phyloP scores from a whole-genome alignment of 2,329 filamentous ascomycete genomes.

The Cladophialophora yegresii region DNA sequence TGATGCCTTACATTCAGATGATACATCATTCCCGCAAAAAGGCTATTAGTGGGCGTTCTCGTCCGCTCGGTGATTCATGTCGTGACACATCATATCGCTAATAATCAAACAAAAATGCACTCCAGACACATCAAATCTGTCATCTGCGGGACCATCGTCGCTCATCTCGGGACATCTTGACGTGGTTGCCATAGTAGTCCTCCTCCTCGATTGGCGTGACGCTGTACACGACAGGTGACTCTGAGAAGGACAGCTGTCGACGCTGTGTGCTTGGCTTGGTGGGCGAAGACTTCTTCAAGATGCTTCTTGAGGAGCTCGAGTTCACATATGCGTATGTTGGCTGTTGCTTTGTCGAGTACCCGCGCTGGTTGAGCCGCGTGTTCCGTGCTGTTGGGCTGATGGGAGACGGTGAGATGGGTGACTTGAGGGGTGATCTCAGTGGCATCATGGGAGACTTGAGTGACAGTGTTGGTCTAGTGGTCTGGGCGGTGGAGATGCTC shows the following conservation, averaged over 20 bases:
- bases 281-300: constrained; percentile 48
- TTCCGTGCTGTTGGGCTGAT: constrained; percentile 47
- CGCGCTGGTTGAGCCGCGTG: constrained; percentile 42
- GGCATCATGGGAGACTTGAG: constrained; percentile 46
- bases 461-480: constrained; percentile 44
- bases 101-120: constrained; percentile 7
- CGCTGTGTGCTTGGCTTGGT: constrained; percentile 26
- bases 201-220: constrained; percentile 53
- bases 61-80: constrained; percentile 1
- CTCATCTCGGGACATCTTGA: constrained; percentile 51
- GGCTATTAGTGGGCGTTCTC: neutral
- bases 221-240: constrained; percentile 49
- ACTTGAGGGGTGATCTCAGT: constrained; percentile 49
- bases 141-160: constrained; percentile 48
- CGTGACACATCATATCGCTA: constrained; percentile 16
- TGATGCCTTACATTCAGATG: constrained; percentile 6
- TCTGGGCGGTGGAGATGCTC: constrained; percentile 45
- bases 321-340: constrained; percentile 49
- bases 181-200: constrained; percentile 53
- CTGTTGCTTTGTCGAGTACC: constrained; percentile 46
- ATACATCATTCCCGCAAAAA: constrained; percentile 6
- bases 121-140: neutral
- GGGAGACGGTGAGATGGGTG: constrained; percentile 48
- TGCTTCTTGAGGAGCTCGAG: constrained; percentile 50
- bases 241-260: constrained; percentile 49